These are phyloP conservation scores for Aspergillus fischeri DNA, from an alignment of 2,329 filamentous ascomycete species.

Conservation along the genomic window DNA sequence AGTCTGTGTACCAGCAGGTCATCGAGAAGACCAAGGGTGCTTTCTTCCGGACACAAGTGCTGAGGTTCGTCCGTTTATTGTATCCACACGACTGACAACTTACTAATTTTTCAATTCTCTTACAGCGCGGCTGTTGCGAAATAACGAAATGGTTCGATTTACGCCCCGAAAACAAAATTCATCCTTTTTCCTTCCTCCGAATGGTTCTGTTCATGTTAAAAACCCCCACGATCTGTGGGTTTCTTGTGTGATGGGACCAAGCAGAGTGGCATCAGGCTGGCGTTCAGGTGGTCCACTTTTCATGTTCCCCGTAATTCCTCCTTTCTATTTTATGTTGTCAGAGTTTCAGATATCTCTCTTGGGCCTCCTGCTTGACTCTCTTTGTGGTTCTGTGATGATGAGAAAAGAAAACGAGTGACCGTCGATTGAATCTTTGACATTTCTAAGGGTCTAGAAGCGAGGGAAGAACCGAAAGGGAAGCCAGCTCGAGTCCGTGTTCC, in stretches of 20 bases:
- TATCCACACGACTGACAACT: conserved; percentile 5
- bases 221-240: conserved; percentile 23
- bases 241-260: conserved; percentile 32
- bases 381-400: not conserved
- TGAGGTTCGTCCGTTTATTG: conserved; percentile 49
- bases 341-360: conserved; percentile 1
- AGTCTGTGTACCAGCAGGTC: conserved; percentile 98
- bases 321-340: not conserved
- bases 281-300: conserved; percentile 38
- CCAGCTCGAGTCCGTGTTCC: not conserved
- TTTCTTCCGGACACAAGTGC: conserved; percentile 96
- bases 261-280: conserved; percentile 42
- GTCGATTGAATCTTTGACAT: not conserved
- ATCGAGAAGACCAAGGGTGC: conserved; percentile 98
- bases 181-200: conserved; percentile 29
- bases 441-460: not conserved
- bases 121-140: conserved; percentile 48
- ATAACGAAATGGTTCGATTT: conserved; percentile 28
- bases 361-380: not conserved
- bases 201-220: conserved; percentile 32
- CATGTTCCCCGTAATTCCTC: conserved; percentile 17
- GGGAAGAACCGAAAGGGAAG: not conserved
- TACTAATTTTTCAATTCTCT: conserved; percentile 1
- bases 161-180: conserved; percentile 16
- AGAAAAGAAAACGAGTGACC: not conserved